Base-by-base conservation (phyloP, 2,329 filamentous ascomycete species). In the Reticulascus tulasneorum region DNA sequence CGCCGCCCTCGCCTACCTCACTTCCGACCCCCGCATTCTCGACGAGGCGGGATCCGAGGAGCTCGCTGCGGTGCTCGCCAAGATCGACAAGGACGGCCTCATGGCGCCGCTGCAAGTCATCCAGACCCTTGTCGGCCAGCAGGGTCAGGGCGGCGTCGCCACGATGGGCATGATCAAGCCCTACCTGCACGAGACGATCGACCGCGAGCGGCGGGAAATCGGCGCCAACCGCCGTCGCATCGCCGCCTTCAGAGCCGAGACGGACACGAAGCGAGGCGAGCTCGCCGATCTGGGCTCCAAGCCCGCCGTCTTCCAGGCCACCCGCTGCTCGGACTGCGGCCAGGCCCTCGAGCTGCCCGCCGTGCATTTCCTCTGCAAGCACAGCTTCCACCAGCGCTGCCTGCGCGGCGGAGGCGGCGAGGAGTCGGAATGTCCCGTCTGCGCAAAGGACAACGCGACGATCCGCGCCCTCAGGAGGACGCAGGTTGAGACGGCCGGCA, bases 21-120 rank as follows among this genome's bases (percentile, higher is more conserved):
- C 90, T 1, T 95, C 89, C 0, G 87, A 87, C 37, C 75, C 85
- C 0, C 71, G 79, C 18, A 81, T 94, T 9, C 76, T 98, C 1
- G 78, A 87, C 32, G 91, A 96, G 59, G 89, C 88, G 0, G 90
- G 90, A 0, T 69, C 75, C 1, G 82, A 88, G 31, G 91, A 97
- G 62, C 73, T 98, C 9, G 77, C 88, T 37, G 71, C 67, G 1
- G 83, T 98, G 2, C 72, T 98, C 9, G 75, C 79, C 46, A 89
- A 86, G 52, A 97, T 98, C 48, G 87, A 96, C 55, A 76, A 84
- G 44, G 89, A 95, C 51, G 84, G 87, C 1, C 76, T 98, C 23
- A 93, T 98, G 86, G 91, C 93, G 1, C 93, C 93, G 1, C 69
- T 98, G 5, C 93, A 98, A 58, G 93, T 98, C 21, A 93, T 98